Percentiles rank a stretch among this genome's conserved stretches.
Evolutionary conservation across 768 basidiomycete genomes (phyloP).

Genomic region (Russula dissimulans): DNA sequence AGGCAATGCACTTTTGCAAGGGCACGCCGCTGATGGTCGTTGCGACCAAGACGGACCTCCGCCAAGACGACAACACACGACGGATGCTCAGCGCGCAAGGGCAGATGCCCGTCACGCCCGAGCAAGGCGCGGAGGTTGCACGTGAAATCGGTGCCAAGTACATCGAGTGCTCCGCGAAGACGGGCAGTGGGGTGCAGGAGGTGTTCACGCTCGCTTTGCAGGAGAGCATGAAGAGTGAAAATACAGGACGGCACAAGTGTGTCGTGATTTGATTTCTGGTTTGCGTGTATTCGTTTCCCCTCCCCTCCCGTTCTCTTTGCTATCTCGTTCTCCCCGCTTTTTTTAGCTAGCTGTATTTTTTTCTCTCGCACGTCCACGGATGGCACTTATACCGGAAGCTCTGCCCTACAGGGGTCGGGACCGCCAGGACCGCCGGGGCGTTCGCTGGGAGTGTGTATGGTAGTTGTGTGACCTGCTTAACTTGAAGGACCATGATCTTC

Average conservation of each 20-base stretch:
- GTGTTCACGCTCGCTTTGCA: constrained; percentile 84
- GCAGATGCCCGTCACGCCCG: constrained; percentile 65
- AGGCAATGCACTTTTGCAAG: constrained; percentile 88
- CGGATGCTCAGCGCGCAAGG: constrained; percentile 89
- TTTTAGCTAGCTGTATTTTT: not conserved
- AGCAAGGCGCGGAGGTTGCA: constrained; percentile 79
- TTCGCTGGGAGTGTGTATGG: not conserved
- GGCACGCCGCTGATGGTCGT: constrained; percentile 85
- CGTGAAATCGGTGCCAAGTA: constrained; percentile 91
- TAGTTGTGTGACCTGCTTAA: not conserved
- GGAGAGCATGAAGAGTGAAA: constrained; percentile 84
- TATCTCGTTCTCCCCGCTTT: not conserved
- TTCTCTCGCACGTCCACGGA: constrained; percentile 10
- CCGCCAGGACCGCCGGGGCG: not conserved
- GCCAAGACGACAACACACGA: constrained; percentile 76
- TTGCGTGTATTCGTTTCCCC: not conserved
- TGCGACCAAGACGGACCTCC: constrained; percentile 88
- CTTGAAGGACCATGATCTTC: not conserved
- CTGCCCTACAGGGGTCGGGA: not conserved
- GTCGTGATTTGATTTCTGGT: constrained; percentile 39
- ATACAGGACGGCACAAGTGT: constrained; percentile 61
- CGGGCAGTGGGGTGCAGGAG: constrained; percentile 81
- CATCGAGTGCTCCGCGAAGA: constrained; percentile 90
- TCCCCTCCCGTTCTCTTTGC: not conserved
- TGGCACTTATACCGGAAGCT: not conserved